Evolutionary conservation across 768 basidiomycete genomes (phyloP).

Genomic region (Phaffia tasmanica): DNA sequence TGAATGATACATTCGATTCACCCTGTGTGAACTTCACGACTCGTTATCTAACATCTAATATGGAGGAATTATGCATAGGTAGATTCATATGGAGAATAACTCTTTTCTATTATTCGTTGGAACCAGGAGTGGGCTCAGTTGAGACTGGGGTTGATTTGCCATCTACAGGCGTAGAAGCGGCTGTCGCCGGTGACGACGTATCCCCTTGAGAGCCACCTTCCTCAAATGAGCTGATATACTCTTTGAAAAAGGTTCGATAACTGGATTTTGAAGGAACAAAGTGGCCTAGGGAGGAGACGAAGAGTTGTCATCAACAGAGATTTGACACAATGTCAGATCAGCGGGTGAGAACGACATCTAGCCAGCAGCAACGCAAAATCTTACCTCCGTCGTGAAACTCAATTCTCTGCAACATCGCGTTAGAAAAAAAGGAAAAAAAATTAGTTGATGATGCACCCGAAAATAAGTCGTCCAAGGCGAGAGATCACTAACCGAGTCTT

Average conservation of each 20-base stretch:
- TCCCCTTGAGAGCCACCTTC: constrained; percentile 24
- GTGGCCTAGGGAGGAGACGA: constrained; percentile 49
- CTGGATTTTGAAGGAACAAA: constrained; percentile 66
- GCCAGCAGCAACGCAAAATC: constrained; percentile 30
- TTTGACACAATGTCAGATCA: constrained; percentile 3
- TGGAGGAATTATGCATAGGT: too few species aligned
- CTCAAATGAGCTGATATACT: constrained; percentile 41
- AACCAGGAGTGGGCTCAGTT: too few species aligned
- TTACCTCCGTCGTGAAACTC: constrained; percentile 70
- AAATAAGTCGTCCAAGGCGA: neutral
- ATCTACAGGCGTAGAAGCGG: neutral
- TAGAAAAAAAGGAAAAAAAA: neutral
- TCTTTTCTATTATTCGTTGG: too few species aligned
- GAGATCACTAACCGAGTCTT: constrained; percentile 33
- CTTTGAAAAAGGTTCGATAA: constrained; percentile 64
- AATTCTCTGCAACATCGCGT: constrained; percentile 44
- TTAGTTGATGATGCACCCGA: neutral
- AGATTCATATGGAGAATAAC: too few species aligned
- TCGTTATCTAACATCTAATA: too few species aligned
- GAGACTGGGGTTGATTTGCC: too few species aligned
- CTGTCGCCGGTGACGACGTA: constrained; percentile 6
- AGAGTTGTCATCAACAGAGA: neutral
- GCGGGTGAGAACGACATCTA: neutral
- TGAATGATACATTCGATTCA: too few species aligned
- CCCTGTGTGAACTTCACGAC: too few species aligned